These are phyloP conservation scores for Prunus mume DNA, from an alignment of 306 rosid species.

Conservation along the genomic window DNA sequence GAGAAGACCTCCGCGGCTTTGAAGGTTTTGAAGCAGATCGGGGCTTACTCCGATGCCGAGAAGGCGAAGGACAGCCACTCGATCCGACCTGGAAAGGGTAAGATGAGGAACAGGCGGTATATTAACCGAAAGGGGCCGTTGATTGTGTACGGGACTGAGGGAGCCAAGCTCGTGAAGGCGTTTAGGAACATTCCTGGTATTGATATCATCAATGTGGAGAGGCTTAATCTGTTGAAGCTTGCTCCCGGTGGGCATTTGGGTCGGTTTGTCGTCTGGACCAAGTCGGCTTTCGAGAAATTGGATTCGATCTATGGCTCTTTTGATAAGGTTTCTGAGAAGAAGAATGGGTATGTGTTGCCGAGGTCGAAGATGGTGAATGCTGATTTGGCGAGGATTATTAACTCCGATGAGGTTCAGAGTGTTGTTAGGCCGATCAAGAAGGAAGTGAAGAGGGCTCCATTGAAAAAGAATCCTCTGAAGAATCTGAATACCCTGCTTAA, in stretches of 20 bases:
- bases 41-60: constrained; percentile 37
- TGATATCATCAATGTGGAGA: constrained; percentile 39
- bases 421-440: constrained; percentile 41
- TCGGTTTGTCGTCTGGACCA: constrained; percentile 44
- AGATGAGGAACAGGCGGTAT: constrained; percentile 42
- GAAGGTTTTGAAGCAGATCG: constrained; percentile 31
- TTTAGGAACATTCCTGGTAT: constrained; percentile 39
- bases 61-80: constrained; percentile 41
- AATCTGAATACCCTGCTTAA: constrained; percentile 35
- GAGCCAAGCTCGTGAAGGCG: constrained; percentile 39
- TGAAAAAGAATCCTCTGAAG: constrained; percentile 45
- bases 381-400: constrained; percentile 33
- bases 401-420: constrained; percentile 39
- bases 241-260: constrained; percentile 49
- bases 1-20: constrained; percentile 40
- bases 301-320: constrained; percentile 44
- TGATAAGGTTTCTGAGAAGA: constrained; percentile 36
- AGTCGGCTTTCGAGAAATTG: constrained; percentile 41
- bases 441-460: constrained; percentile 27
- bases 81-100: constrained; percentile 38
- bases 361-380: constrained; percentile 43
- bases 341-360: constrained; percentile 41
- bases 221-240: constrained; percentile 39
- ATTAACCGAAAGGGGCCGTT: constrained; percentile 37
- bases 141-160: constrained; percentile 41